A percentile compares a stretch with the other conserved stretches of the same genome.
Conservation (phyloP, 2,329 filamentous ascomycete species). For the Colletotrichum camelliae region DNA sequence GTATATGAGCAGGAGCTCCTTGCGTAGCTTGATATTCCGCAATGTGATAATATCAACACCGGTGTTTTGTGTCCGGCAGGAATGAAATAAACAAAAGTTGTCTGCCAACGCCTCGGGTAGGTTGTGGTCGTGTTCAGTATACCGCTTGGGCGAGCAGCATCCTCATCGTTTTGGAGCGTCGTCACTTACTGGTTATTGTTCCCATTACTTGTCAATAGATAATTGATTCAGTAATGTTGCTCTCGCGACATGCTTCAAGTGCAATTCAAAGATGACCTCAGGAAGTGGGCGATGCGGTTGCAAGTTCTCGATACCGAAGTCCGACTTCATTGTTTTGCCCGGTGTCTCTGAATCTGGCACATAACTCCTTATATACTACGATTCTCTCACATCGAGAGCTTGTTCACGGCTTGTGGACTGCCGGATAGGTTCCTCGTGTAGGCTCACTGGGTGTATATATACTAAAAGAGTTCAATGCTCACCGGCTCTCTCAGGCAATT, state of each 20-base stretch:
- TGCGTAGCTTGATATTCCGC: too few relatives aligned
- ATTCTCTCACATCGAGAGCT: background rate
- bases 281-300: background rate
- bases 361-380: background rate
- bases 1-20: too few relatives aligned
- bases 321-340: background rate
- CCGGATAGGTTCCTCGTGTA: background rate
- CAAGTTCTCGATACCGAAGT: background rate
- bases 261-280: background rate
- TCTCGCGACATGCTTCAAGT: background rate
- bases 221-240: too few relatives aligned
- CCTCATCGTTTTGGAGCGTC: rapidly evolving
- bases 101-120: rapidly evolving
- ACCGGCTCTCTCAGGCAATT: too few relatives aligned
- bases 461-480: too few relatives aligned
- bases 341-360: background rate
- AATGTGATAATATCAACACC: too few relatives aligned
- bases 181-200: background rate
- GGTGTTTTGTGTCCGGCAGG: too few relatives aligned
- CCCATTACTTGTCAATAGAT: too few relatives aligned
- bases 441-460: too few relatives aligned
- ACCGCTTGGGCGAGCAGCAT: background rate
- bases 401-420: rapidly evolving
- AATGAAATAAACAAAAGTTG: rapidly evolving
- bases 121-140: background rate